Percentiles rank a stretch among this genome's conserved stretches.
Evolutionary conservation across 495 filamentous ascomycete species (phyloP).

Genomic region (Aspergillus mulundensis): DNA sequence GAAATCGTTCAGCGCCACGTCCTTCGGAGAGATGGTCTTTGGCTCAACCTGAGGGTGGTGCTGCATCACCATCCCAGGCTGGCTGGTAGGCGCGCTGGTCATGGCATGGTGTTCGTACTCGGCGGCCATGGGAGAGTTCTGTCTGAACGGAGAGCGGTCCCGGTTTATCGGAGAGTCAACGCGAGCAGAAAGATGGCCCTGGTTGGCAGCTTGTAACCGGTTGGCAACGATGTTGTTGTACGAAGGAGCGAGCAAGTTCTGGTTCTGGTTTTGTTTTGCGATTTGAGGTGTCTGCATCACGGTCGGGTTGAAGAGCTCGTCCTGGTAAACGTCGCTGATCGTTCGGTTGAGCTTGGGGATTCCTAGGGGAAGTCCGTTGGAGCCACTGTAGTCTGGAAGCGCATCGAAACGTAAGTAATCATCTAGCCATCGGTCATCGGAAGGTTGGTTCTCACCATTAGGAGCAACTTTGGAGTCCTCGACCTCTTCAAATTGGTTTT

Average conservation of each 20-base stretch:
- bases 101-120: constrained; percentile 32
- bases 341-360: constrained; percentile 81
- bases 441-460: constrained; percentile 49
- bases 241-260: constrained; percentile 48
- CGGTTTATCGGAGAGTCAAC: constrained; percentile 58
- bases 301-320: constrained; percentile 77
- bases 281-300: constrained; percentile 50
- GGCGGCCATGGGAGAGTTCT: constrained; percentile 62
- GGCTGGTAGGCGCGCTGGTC: constrained; percentile 39
- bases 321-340: constrained; percentile 77
- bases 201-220: constrained; percentile 73
- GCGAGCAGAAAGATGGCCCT: constrained; percentile 60
- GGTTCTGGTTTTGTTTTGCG: constrained; percentile 33
- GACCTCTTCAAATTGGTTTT: constrained; percentile 50
- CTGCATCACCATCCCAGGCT: constrained; percentile 30
- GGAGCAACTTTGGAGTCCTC: constrained; percentile 43
- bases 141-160: constrained; percentile 78
- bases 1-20: constrained; percentile 76
- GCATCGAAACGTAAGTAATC: constrained; percentile 57
- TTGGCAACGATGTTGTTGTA: constrained; percentile 66
- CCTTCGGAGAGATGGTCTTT: constrained; percentile 94
- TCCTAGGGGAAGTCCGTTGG: constrained; percentile 34
- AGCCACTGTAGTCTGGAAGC: constrained; percentile 42
- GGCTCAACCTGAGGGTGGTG: constrained; percentile 39
- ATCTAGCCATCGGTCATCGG: constrained; percentile 51